Evolutionary conservation across 805 yeast genomes (phyloP).

Genomic region (Metschnikowia chrysomelidarum): DNA sequence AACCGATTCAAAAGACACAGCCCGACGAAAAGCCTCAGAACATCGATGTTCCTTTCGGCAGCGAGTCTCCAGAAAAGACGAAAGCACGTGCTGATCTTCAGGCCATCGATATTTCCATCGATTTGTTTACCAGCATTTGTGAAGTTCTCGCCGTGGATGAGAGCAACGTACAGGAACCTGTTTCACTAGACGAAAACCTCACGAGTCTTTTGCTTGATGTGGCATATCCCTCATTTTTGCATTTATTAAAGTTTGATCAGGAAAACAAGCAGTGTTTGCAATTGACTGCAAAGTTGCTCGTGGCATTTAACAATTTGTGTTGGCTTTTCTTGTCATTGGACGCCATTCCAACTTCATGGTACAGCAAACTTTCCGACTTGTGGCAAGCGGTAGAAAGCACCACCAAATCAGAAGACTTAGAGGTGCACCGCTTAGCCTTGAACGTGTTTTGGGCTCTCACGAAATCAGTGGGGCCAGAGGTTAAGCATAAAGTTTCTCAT

Average conservation of each 20-base stretch:
- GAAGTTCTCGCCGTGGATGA: slow-evolving; percentile 49
- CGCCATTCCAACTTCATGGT: slow-evolving; percentile 41
- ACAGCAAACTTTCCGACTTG: slow-evolving; percentile 21
- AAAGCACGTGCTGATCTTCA: slow-evolving; percentile 54
- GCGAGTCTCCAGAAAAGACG: slow-evolving; percentile 36
- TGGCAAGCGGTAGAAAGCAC: slow-evolving; percentile 28
- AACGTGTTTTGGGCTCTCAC: slow-evolving; percentile 39
- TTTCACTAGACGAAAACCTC: slow-evolving; percentile 22
- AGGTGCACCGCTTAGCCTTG: slow-evolving; percentile 31
- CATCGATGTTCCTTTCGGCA: slow-evolving; percentile 24
- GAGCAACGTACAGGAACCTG: slow-evolving; percentile 21
- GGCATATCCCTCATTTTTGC: slow-evolving; percentile 33
- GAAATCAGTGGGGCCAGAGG: slow-evolving; percentile 37
- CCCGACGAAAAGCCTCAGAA: slow-evolving; percentile 20
- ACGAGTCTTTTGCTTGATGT: slow-evolving; percentile 20
- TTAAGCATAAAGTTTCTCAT: slow-evolving; percentile 23
- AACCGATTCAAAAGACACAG: slow-evolving; percentile 25
- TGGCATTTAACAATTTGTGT: slow-evolving; percentile 68
- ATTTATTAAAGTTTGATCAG: slow-evolving; percentile 38
- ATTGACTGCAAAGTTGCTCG: slow-evolving; percentile 54
- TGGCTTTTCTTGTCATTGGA: slow-evolving; percentile 50
- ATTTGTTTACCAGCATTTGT: slow-evolving; percentile 70
- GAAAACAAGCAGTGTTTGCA: slow-evolving; percentile 25
- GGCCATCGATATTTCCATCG: slow-evolving; percentile 68
- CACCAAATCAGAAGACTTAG: slow-evolving; percentile 17